Evolutionary conservation across 2,329 filamentous ascomycete species (phyloP).

Genomic region (Aureobasidium sp.): DNA sequence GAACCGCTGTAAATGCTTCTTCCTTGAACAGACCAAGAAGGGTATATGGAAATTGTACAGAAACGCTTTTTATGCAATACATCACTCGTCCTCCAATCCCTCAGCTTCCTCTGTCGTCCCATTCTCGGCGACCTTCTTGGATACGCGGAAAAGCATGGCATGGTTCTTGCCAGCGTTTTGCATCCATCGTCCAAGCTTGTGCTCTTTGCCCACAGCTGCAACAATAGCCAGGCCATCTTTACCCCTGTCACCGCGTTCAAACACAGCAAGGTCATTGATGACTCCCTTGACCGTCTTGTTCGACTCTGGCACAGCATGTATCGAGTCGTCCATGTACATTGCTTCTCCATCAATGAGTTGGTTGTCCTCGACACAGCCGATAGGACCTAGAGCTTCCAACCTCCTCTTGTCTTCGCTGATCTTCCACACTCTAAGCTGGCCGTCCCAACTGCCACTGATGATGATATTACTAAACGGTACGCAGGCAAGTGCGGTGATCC

Average conservation of each 20-base stretch:
- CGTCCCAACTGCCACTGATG: conserved; percentile 91
- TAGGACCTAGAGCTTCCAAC: conserved; percentile 61
- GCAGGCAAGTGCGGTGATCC: conserved; percentile 80
- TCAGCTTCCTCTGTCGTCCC: background rate
- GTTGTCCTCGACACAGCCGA: conserved; percentile 40
- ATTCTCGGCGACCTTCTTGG: conserved; percentile 25
- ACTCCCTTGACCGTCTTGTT: conserved; percentile 54
- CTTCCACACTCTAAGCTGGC: conserved; percentile 75
- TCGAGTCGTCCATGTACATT: conserved; percentile 4
- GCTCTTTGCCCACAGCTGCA: conserved; percentile 78
- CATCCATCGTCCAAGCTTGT: conserved; percentile 77
- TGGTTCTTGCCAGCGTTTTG: conserved; percentile 63
- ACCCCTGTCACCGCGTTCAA: conserved; percentile 72
- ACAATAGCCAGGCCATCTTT: conserved; percentile 70
- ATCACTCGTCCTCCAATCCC: background rate
- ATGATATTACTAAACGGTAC: conserved; percentile 87
- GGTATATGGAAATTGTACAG: background rate
- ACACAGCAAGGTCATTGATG: conserved; percentile 79
- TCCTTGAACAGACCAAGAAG: background rate
- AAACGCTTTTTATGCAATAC: conserved; percentile 3
- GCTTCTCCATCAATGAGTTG: conserved; percentile 16
- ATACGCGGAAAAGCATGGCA: conserved; percentile 79
- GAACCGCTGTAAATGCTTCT: background rate
- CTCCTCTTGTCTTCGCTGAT: conserved; percentile 74
- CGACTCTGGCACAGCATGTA: conserved; percentile 12